These are phyloP conservation scores for Mesembryanthemum crystallinum DNA, from an alignment of 148 eudicot genomes.

Conservation along the genomic window DNA sequence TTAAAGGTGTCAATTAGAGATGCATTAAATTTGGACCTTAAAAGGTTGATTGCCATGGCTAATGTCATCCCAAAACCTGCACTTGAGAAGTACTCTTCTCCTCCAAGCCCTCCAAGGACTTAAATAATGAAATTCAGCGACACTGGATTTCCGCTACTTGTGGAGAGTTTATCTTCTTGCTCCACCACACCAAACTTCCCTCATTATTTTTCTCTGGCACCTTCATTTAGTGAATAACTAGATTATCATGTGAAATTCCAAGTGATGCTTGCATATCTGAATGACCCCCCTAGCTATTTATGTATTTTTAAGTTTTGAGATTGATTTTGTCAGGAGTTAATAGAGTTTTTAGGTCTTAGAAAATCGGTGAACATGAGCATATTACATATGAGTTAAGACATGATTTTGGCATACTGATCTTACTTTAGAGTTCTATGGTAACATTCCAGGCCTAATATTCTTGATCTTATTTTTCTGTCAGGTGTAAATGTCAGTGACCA, in stretches of 20 bases:
- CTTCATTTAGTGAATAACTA: neutral
- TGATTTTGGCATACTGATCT: neutral
- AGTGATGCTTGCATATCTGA: neutral
- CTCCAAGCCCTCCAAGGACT: neutral
- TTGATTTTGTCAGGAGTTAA: neutral
- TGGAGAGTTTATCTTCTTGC: neutral
- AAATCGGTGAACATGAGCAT: neutral
- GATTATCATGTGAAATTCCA: neutral
- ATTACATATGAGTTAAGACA: neutral
- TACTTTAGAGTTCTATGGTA: neutral
- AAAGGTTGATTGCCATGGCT: no score
- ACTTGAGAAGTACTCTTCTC: no score
- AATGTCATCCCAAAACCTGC: no score
- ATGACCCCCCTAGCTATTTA: neutral
- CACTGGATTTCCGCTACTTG: no score
- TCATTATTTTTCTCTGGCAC: neutral
- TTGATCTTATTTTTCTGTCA: conserved; percentile 34
- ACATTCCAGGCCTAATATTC: neutral
- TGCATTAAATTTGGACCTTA: no score
- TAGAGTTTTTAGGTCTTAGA: neutral
- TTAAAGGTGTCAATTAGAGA: no score
- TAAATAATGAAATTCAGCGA: neutral
- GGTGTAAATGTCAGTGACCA: conserved; percentile 92
- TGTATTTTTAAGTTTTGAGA: neutral
- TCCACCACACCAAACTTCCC: neutral